Conservation (phyloP, 179 eudicot species). For the Carnegiea gigantea region DNA sequence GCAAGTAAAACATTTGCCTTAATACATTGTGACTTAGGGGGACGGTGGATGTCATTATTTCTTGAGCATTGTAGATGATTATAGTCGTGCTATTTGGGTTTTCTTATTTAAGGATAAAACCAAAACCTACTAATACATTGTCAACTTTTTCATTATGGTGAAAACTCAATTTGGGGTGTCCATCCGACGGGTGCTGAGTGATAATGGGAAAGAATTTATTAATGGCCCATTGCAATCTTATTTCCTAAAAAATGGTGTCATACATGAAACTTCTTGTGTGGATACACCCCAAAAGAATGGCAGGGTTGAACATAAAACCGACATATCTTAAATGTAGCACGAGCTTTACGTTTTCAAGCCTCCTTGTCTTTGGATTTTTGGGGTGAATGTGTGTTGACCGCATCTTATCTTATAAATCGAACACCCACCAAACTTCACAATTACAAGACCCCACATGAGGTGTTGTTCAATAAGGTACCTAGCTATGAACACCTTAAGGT, state of each 20-base stretch:
- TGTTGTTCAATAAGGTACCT: neutral
- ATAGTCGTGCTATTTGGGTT: neutral
- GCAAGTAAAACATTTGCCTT: neutral
- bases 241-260: neutral
- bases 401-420: neutral
- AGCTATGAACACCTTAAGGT: no score
- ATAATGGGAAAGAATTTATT: neutral
- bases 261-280: neutral
- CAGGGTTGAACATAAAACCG: neutral
- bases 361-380: no score
- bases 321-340: neutral
- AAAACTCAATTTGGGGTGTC: no score
- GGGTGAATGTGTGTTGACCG: neutral
- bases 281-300: neutral
- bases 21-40: slow-evolving; percentile 9
- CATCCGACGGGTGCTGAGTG: neutral
- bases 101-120: neutral
- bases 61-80: neutral
- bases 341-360: no score
- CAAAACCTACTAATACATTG: neutral
- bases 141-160: neutral
- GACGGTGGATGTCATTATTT: neutral
- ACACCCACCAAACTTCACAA: neutral
- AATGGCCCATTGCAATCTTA: neutral
- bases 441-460: neutral